Evolutionary conservation across 768 basidiomycete species (phyloP), one percentile per base, ranked within the genome.

Genomic region (Scleroderma bovista): DNA sequence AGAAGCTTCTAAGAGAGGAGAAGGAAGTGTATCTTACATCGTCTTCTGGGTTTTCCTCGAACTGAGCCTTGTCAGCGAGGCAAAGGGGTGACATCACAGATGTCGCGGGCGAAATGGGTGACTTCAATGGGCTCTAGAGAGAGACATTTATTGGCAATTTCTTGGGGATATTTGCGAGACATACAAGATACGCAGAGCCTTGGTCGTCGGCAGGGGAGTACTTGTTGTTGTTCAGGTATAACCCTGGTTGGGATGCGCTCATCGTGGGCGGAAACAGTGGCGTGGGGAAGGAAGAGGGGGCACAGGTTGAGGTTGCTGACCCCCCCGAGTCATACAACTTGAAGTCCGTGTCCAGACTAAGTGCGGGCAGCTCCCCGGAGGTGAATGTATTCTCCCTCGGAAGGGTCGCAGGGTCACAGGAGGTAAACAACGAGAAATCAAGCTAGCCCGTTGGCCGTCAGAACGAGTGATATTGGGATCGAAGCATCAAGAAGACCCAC

Each of bases 271-370:
- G n/a, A n/a, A 3, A n/a, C n/a, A 1, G 9, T 1, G 32, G 29
- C 17, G 32, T 31, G 29, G 15, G 31, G 10, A 34, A 3, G 20
- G 44, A 33, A 32, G 44, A 33, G 6, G 31, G 32, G 1, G 44
- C 2, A n/a, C 19, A 32, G 20, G 31, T 45, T 8, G 44, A 33
- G n/a, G 17, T 19, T 3, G 44, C 29, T 44, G 43, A 44, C n/a
- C 29, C 26, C 15, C 42, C 43, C 2, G 44, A 45, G 29, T 45
- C 44, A 33, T 45, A 33, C 16, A n/a, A 16, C 7, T 11, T n/a
- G 23, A 17, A 5, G 3, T 6, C 11, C 10, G 63, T 66, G 24
- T 62, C 1, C 7, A 65, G 53, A 12, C 50, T 37, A 36, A 65
- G 64, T 10, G n/a, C 52, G 12, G 43, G 55, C 10, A 50, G 52